Evolutionary conservation across 2,329 filamentous ascomycete genomes (phyloP).

Genomic region (Fusarium marasasianum): DNA sequence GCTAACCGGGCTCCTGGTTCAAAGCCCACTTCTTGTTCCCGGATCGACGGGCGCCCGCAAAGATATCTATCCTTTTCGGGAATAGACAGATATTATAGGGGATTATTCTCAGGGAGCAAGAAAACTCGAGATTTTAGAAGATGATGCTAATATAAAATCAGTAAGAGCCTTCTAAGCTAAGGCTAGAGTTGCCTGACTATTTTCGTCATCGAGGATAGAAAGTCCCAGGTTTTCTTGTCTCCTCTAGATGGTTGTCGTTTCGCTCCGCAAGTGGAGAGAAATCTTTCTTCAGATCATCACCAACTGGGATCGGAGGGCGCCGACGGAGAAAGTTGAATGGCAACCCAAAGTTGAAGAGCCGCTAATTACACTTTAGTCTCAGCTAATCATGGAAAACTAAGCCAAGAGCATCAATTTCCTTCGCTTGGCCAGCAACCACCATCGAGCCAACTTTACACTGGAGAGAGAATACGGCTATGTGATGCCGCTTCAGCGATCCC

Average conservation of each 20-base stretch:
- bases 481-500: slow-evolving; percentile 13
- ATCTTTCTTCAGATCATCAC: background rate
- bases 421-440: background rate
- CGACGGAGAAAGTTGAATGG: background rate
- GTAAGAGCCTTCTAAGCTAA: background rate
- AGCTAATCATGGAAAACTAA: slow-evolving; percentile 4
- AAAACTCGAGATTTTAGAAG: background rate
- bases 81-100: background rate
- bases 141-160: background rate
- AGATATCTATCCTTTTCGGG: slow-evolving; percentile 1
- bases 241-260: background rate
- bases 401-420: slow-evolving; percentile 10
- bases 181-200: background rate
- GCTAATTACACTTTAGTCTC: slow-evolving; percentile 1
- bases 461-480: slow-evolving; percentile 1
- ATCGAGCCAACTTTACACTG: background rate
- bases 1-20: slow-evolving; percentile 14
- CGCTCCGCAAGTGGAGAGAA: slow-evolving; percentile 2
- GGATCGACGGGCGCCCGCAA: slow-evolving; percentile 20
- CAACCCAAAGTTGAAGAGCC: background rate
- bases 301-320: slow-evolving; percentile 26
- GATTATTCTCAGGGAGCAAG: background rate
- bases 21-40: slow-evolving; percentile 25
- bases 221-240: background rate
- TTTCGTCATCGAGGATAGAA: background rate